phyloP scores from a whole-genome alignment of 2,329 filamentous ascomycete species.

The Paramyrothecium roridum region DNA sequence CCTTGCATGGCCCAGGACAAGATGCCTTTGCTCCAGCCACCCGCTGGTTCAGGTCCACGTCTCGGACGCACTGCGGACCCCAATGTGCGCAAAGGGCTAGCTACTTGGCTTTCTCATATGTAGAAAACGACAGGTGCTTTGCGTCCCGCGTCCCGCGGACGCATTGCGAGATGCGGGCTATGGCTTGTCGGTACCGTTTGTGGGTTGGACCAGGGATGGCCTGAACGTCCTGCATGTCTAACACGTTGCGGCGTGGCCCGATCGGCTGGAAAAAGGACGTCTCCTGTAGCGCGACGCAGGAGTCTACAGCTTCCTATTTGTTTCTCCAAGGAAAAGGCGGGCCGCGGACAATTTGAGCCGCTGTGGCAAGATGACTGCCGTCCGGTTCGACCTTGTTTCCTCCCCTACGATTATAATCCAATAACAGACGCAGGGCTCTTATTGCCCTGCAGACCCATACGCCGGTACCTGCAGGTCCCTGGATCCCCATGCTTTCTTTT shows the following conservation, averaged over 20 bases:
- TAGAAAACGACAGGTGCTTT: background rate
- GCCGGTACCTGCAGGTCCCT: background rate
- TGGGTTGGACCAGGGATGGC: background rate
- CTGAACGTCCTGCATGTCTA: background rate
- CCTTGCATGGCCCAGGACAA: background rate
- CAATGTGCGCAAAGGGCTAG: background rate
- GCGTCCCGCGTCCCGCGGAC: background rate
- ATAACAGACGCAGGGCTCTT: background rate
- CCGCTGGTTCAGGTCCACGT: background rate
- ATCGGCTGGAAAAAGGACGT: background rate
- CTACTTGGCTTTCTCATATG: background rate
- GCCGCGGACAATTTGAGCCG: too few relatives aligned
- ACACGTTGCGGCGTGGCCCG: background rate
- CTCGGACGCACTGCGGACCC: background rate
- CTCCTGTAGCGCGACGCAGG: background rate
- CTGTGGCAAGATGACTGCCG: too few relatives aligned
- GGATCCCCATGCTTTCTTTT: background rate
- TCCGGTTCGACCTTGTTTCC: too few relatives aligned
- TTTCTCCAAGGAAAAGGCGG: too few relatives aligned
- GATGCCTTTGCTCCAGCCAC: background rate
- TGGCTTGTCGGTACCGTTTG: background rate
- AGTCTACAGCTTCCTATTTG: background rate
- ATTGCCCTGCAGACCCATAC: background rate
- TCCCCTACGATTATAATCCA: background rate
- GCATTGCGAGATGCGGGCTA: background rate